phyloP scores from a whole-genome alignment of 2,329 filamentous ascomycete genomes.

The Lecanosticta acicola region DNA sequence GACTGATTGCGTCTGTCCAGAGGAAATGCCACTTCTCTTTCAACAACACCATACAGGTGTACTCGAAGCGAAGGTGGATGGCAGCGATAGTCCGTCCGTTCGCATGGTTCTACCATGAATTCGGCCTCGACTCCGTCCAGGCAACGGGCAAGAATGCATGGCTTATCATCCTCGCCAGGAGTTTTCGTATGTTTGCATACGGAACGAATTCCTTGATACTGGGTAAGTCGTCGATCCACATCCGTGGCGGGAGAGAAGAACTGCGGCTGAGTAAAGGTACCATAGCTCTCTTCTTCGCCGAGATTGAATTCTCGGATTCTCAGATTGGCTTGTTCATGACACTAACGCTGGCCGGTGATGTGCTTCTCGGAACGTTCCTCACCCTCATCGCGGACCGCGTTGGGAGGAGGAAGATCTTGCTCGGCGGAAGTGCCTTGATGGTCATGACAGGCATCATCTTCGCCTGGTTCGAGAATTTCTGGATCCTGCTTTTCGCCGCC shows the following conservation, averaged over 20 bases:
- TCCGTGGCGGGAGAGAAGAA: background rate
- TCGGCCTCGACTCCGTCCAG: constrained; percentile 30
- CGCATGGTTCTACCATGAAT: constrained; percentile 31
- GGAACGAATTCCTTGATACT: constrained; percentile 19
- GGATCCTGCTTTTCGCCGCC: constrained; percentile 30
- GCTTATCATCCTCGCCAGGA: constrained; percentile 50
- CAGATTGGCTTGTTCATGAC: constrained; percentile 34
- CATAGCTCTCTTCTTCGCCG: constrained; percentile 33
- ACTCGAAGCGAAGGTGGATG: constrained; percentile 13
- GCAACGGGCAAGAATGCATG: constrained; percentile 42
- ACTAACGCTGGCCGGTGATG: constrained; percentile 28
- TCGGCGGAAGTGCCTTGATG: constrained; percentile 30
- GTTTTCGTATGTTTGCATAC: constrained; percentile 32
- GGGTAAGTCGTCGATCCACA: constrained; percentile 16
- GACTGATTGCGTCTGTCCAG: background rate
- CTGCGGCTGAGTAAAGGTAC: background rate
- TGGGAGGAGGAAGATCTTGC: constrained; percentile 29
- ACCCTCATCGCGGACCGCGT: constrained; percentile 32
- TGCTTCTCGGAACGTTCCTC: constrained; percentile 30
- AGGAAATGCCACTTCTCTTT: background rate
- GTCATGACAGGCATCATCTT: constrained; percentile 28
- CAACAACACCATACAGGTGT: too few relatives aligned
- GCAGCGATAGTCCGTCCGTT: constrained; percentile 19
- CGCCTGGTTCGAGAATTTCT: constrained; percentile 31
- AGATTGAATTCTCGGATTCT: constrained; percentile 29